phyloP scores from a whole-genome alignment of 257 asterid genomes.

The Nicotiana obtusifolia region DNA sequence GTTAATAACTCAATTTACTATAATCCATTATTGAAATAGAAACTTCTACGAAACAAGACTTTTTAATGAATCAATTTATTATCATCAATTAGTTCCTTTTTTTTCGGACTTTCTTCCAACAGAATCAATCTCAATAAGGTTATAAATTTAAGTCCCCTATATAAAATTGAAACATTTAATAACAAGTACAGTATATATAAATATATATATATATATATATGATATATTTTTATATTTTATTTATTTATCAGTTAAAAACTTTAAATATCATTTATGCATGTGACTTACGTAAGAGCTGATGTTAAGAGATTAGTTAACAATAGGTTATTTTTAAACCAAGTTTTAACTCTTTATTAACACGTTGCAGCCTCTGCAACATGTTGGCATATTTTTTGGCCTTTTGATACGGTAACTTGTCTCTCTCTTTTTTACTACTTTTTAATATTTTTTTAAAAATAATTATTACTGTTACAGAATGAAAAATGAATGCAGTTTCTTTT shows the following conservation, averaged over 20 bases:
- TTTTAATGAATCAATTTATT: background rate
- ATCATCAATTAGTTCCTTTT: background rate
- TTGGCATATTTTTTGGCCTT: constrained; percentile 10
- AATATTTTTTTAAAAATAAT: too few relatives aligned
- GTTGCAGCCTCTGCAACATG: background rate
- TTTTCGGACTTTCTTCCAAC: background rate
- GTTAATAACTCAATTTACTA: background rate
- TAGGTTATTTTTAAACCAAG: background rate
- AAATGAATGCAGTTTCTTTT: background rate
- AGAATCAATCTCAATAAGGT: background rate
- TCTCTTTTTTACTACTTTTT: background rate
- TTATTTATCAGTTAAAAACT: background rate
- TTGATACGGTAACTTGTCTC: constrained; percentile 7
- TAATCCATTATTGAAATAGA: background rate
- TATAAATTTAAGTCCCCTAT: background rate
- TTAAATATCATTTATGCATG: background rate
- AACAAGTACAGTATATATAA: background rate
- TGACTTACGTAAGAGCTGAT: constrained; percentile 7
- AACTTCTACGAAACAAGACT: background rate
- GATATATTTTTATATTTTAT: background rate
- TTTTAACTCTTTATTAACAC: background rate
- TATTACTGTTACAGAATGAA: background rate
- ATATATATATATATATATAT: too few relatives aligned
- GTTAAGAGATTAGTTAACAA: background rate
- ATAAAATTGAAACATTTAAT: background rate